Evolutionary conservation across 495 filamentous ascomycete species (phyloP), one percentile per base, ranked within the genome.

Genomic region (Aeminium ludgeri): DNA sequence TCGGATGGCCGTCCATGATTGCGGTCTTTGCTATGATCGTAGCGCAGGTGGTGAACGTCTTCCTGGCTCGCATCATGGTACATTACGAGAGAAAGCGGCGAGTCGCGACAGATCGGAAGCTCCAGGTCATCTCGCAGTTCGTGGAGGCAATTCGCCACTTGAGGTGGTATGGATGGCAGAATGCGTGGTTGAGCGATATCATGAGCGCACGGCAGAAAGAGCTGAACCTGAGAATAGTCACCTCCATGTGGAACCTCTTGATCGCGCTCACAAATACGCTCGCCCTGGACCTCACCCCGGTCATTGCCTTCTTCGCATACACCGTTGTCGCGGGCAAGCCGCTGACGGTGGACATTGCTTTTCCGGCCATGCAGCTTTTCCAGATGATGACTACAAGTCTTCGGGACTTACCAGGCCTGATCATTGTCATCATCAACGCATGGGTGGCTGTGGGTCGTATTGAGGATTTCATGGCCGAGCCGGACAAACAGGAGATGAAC

Each of bases 91-190:
- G 64, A 38, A 64, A 62, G 2, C 79, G 78, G 10, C 66, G 82
- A 54, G 54, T 61, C 0, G 73, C 75, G 2, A 82, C 82, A 1
- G 83, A 91, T 58, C 55, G 53, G 12, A 76, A 81, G 45, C 67
- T 86, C 8, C 78, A 86, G 51, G 72, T 73, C 6, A 77, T 75
- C 10, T 75, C 77, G 15, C 81, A 91, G 55, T 82, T 85, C 42
- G 76, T 87, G 33, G 81, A 85, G 53, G 73, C 79, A 2, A 83
- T 87, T 29, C 72, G 83, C n/a, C 82, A 86, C 50, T 64, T 91
- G 16, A 72, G 83, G 10, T 91, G 80, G 76, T 86, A 91, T 52
- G 81, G 76, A 25, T 91, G 83, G 83, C 80, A 91, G 58, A 66
- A 73, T 38, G 67, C 74, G 35, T 91, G 83, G 83, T 70, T 86